These are phyloP conservation scores for Cystofilobasidium macerans DNA, from an alignment of 768 basidiomycete genomes.

Conservation along the genomic window DNA sequence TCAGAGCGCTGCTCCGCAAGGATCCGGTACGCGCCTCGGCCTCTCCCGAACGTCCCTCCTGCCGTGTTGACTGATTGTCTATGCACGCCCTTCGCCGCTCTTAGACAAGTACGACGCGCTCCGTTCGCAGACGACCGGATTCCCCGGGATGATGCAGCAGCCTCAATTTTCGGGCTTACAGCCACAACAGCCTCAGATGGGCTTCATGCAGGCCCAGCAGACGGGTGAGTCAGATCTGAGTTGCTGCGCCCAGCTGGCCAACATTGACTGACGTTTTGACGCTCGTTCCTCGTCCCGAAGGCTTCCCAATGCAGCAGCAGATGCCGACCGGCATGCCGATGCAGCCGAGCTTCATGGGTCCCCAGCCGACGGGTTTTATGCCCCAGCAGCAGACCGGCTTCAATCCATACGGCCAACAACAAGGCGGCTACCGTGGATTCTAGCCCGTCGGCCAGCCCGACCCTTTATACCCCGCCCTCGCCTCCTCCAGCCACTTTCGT, in stretches of 20 bases:
- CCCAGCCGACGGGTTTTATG: conserved; percentile 34
- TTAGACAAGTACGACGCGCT: conserved; percentile 40
- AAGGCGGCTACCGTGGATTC: conserved; percentile 11
- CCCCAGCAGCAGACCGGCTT: conserved; percentile 18
- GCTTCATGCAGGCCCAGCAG: conserved; percentile 9
- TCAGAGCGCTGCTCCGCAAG: conserved; percentile 35
- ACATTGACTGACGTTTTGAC: background rate
- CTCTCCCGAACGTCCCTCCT: background rate
- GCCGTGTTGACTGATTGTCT: background rate
- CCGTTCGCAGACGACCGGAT: conserved; percentile 33
- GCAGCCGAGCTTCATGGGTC: conserved; percentile 34
- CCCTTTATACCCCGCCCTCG: too few species aligned
- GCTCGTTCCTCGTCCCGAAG: background rate
- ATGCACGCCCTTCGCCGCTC: background rate
- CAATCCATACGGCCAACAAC: conserved; percentile 25
- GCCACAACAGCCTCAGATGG: conserved; percentile 12
- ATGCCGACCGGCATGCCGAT: conserved; percentile 29
- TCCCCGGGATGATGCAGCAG: conserved; percentile 30
- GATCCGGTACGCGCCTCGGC: conserved; percentile 33
- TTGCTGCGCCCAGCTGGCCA: too few species aligned
- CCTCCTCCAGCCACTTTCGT: too few species aligned
- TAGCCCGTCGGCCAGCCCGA: background rate
- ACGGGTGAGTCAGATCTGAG: background rate
- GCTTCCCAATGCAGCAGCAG: conserved; percentile 24
- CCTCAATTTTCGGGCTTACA: conserved; percentile 30